Conservation (phyloP, 495 filamentous ascomycete genomes). For the Neurospora sp. region DNA sequence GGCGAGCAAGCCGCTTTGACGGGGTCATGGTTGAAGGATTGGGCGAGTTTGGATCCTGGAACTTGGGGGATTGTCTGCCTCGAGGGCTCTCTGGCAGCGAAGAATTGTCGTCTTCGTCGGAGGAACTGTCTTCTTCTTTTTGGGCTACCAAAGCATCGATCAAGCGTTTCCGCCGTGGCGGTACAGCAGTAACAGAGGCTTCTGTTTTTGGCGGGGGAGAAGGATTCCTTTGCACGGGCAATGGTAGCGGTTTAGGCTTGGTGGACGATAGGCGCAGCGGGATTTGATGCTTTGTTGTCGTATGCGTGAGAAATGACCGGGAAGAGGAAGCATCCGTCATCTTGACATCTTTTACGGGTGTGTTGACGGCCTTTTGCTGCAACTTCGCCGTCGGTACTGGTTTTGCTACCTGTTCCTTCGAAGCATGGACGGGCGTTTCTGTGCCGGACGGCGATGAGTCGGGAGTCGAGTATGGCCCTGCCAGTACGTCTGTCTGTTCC, state of each 20-base stretch:
- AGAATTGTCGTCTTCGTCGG: conserved; percentile 10
- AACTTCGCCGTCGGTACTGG: conserved; percentile 3
- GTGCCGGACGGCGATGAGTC: conserved; percentile 15
- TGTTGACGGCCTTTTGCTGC: conserved; percentile 1
- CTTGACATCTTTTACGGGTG: conserved; percentile 17
- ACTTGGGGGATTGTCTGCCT: not conserved
- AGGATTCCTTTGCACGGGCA: conserved; percentile 6
- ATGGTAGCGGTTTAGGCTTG: conserved; percentile 1
- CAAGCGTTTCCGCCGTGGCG: conserved; percentile 33
- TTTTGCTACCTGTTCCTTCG: conserved; percentile 5
- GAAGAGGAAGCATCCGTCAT: conserved; percentile 10
- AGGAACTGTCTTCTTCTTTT: conserved; percentile 10
- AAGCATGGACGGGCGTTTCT: conserved; percentile 3
- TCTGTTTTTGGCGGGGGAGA: not conserved
- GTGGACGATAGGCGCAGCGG: conserved; percentile 27
- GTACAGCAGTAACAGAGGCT: not conserved
- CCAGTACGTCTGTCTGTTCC: conserved; percentile 9
- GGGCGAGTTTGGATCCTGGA: conserved; percentile 11
- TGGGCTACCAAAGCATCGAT: conserved; percentile 48
- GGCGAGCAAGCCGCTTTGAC: conserved; percentile 6
- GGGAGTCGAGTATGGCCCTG: conserved; percentile 18
- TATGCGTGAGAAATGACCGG: conserved; percentile 15
- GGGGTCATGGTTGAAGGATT: not conserved
- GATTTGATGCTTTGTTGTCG: conserved; percentile 20
- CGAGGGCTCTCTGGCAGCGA: not conserved